These are phyloP conservation scores for Chaetomiaceae sp. DNA, from an alignment of 2,329 filamentous ascomycete genomes.

Conservation along the genomic window DNA sequence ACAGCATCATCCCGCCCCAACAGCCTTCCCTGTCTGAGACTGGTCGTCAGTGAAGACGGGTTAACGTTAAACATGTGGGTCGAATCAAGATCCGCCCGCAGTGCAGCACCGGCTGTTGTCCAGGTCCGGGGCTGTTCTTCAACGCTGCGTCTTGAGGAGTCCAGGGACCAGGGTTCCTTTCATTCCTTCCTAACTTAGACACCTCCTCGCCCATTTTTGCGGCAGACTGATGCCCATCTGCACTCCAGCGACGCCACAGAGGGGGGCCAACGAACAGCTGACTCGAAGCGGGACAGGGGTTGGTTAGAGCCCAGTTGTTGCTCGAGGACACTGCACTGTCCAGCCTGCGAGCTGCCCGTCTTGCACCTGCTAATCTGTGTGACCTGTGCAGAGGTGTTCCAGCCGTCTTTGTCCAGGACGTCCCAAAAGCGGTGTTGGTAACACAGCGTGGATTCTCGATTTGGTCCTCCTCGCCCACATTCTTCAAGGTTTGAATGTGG, in stretches of 20 bases:
- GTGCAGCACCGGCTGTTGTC: too few species aligned
- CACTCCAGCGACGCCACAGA: background rate
- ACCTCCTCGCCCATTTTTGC: background rate
- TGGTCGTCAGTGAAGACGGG: too few species aligned
- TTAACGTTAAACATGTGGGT: background rate
- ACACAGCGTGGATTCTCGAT: too few species aligned
- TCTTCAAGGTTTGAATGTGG: too few species aligned
- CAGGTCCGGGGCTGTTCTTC: too few species aligned
- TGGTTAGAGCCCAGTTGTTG: background rate
- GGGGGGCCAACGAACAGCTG: background rate
- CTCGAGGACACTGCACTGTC: background rate
- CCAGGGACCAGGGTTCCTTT: background rate
- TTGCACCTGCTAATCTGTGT: background rate
- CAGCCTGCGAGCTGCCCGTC: background rate
- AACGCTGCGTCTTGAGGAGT: too few species aligned
- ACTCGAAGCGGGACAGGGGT: background rate
- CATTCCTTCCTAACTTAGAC: background rate
- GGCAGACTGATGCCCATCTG: background rate
- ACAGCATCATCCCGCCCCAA: too few species aligned
- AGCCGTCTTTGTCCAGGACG: too few species aligned
- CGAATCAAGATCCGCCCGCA: too few species aligned
- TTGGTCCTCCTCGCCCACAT: too few species aligned
- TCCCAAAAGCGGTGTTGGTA: background rate
- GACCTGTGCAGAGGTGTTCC: too few species aligned
- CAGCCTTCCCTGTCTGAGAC: too few species aligned